Conservation (phyloP, 768 basidiomycete genomes). For the Podaxis rugospora region DNA sequence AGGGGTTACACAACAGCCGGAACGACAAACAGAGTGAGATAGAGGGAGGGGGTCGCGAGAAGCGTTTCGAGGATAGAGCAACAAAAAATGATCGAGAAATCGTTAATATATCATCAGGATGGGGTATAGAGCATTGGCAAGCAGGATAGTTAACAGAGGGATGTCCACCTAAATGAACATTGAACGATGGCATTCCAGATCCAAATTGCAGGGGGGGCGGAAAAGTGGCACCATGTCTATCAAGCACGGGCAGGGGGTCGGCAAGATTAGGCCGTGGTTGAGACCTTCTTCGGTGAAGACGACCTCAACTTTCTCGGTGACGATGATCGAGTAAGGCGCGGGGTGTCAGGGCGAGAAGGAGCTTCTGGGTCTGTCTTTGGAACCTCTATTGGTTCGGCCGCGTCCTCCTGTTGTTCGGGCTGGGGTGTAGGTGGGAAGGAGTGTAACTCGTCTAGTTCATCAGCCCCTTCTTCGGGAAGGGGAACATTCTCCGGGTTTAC, state of each 20-base stretch:
- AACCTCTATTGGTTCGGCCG: background rate
- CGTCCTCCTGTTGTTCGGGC: background rate
- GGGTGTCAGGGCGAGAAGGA: background rate
- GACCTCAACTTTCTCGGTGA: background rate
- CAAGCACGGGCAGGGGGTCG: background rate
- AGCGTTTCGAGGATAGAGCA: background rate
- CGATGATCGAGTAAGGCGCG: background rate
- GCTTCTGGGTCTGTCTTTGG: background rate
- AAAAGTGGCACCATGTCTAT: background rate
- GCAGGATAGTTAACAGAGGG: background rate
- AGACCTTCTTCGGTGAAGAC: slow-evolving; percentile 7
- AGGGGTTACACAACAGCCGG: background rate
- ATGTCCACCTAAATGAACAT: background rate
- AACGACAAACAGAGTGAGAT: background rate
- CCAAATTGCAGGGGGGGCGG: background rate
- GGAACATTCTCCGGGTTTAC: slow-evolving; percentile 15
- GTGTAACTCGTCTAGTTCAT: slow-evolving; percentile 13
- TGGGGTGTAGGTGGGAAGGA: slow-evolving; percentile 1
- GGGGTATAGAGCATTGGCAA: background rate
- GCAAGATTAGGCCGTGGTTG: background rate
- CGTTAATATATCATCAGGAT: background rate
- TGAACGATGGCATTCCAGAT: background rate
- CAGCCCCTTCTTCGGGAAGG: slow-evolving; percentile 12
- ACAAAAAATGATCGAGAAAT: background rate
- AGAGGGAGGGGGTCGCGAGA: background rate